Evolutionary conservation across 768 basidiomycete species (phyloP), one percentile per base, ranked within the genome.

Genomic region (Hysterangium stoloniferum): DNA sequence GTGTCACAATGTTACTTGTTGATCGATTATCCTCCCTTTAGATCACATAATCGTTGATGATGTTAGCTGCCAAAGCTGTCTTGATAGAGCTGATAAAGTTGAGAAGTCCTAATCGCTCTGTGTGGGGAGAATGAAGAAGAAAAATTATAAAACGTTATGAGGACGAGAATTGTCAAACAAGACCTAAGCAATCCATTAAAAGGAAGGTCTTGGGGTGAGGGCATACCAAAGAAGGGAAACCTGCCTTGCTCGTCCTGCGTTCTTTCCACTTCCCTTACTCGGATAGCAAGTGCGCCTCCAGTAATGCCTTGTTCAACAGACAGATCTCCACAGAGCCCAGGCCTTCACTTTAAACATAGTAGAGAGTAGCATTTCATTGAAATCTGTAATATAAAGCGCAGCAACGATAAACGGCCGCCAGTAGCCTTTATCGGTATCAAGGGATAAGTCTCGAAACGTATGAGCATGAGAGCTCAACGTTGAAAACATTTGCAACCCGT

Each of bases 1-100:
- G n/a, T n/a, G n/a, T n/a, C n/a, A n/a, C n/a, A n/a, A n/a, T n/a
- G n/a, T n/a, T n/a, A n/a, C n/a, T n/a, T n/a, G n/a, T n/a, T n/a
- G n/a, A n/a, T n/a, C n/a, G n/a, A n/a, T n/a, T n/a, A n/a, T n/a
- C n/a, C n/a, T n/a, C n/a, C n/a, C n/a, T n/a, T n/a, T n/a, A n/a
- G n/a, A n/a, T n/a, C n/a, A n/a, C n/a, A n/a, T n/a, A n/a, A n/a
- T n/a, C n/a, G n/a, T n/a, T n/a, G n/a, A n/a, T n/a, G n/a, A n/a
- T n/a, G n/a, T n/a, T n/a, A 13, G 48, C 40, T n/a, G 53, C 53
- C 20, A 54, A 34, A 9, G 53, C 53, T 19, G 53, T 29, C 31
- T 54, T 54, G 38, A 54, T 50, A 3, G 47, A 49, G 11, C 22
- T 36, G 28, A 54, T 54, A 34, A 54, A 54, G 29, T 54, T 42